Percentiles rank a stretch among this genome's conserved stretches.
phyloP scores from a whole-genome alignment of 257 asterid genomes.

The Oldenlandia corymbosa region DNA sequence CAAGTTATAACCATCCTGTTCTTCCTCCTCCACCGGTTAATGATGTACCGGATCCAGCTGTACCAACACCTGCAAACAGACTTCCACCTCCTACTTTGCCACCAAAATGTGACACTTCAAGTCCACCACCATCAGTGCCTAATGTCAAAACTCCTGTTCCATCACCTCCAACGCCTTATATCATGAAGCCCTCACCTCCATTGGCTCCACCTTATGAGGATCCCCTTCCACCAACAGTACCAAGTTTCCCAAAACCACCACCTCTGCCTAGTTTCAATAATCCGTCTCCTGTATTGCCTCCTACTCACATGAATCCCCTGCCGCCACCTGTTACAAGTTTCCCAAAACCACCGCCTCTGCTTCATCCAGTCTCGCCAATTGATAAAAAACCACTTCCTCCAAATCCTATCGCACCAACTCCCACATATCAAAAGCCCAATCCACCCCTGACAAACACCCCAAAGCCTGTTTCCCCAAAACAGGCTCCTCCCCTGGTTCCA shows the following conservation, averaged over 20 bases:
- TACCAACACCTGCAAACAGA: neutral
- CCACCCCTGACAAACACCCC: neutral
- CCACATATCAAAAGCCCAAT: neutral
- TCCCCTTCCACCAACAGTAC: neutral
- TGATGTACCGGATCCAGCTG: neutral
- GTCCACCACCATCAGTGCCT: neutral
- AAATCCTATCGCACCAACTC: no score
- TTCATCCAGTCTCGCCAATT: neutral
- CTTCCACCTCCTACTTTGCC: slow-evolving; percentile 4
- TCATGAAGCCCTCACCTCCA: slow-evolving; percentile 5
- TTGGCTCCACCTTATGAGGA: neutral
- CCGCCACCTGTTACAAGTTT: neutral
- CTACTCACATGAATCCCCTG: neutral
- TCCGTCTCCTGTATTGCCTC: neutral
- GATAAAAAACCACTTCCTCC: slow-evolving; percentile 12
- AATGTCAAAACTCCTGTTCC: neutral
- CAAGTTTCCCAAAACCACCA: slow-evolving; percentile 1
- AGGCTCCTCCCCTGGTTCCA: slow-evolving; percentile 11
- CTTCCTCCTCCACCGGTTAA: neutral
- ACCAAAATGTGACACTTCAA: neutral
- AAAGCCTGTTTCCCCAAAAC: slow-evolving; percentile 1
- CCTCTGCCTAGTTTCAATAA: neutral
- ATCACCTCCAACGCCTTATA: neutral
- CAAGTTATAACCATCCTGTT: slow-evolving; percentile 4
- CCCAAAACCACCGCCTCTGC: neutral